A percentile compares a stretch with the other conserved stretches of the same genome.
phyloP scores from a whole-genome alignment of 1,139 yeast genomes.

The Candida pseudoviswanathii region DNA sequence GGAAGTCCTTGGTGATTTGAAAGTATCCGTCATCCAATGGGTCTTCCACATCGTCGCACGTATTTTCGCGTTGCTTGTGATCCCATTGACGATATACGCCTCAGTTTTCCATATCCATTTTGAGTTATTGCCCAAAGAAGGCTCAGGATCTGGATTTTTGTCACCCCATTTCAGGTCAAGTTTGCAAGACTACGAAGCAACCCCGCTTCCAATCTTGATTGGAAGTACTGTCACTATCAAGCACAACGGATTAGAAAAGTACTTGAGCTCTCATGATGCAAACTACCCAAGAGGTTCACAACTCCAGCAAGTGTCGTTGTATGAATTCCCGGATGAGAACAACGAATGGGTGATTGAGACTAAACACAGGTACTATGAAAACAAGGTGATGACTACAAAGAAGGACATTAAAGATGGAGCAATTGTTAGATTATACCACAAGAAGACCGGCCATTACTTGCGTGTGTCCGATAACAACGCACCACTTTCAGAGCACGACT shows the following conservation, averaged over 20 bases:
- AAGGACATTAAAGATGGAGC: conserved; percentile 51
- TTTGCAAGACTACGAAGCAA: conserved; percentile 38
- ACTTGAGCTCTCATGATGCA: conserved; percentile 66
- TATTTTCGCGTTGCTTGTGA: conserved; percentile 33
- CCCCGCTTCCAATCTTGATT: conserved; percentile 55
- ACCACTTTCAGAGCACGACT: conserved; percentile 80
- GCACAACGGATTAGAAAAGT: conserved; percentile 62
- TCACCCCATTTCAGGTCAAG: conserved; percentile 61
- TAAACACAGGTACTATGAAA: conserved; percentile 29
- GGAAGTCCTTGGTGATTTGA: conserved; percentile 60
- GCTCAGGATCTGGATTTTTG: conserved; percentile 54
- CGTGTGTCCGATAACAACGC: conserved; percentile 64
- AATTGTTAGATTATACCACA: conserved; percentile 62
- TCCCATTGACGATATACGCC: conserved; percentile 56
- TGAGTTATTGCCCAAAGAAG: conserved; percentile 44
- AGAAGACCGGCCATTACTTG: conserved; percentile 58
- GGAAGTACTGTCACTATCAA: conserved; percentile 71
- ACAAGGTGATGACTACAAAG: conserved; percentile 29
- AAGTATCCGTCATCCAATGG: conserved; percentile 32
- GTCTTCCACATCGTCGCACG: conserved; percentile 35
- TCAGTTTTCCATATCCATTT: conserved; percentile 54
- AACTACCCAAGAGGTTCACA: conserved; percentile 56
- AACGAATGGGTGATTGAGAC: conserved; percentile 72
- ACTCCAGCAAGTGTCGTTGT: conserved; percentile 71
- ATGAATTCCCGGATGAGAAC: conserved; percentile 51